These are phyloP conservation scores for Phoma sp. DNA, from an alignment of 2,329 filamentous ascomycete species.

Conservation along the genomic window DNA sequence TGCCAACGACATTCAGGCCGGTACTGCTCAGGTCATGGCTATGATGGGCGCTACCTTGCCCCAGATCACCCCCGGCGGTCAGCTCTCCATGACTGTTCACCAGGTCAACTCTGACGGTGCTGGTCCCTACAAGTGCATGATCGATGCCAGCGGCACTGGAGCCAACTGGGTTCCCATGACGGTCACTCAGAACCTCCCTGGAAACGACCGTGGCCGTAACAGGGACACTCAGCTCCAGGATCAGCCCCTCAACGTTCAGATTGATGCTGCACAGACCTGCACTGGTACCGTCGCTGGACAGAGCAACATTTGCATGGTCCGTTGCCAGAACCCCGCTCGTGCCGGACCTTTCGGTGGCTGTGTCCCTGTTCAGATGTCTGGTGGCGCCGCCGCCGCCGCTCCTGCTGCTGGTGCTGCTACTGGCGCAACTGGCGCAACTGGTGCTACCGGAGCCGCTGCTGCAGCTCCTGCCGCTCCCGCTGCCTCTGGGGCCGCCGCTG, in stretches of 20 bases:
- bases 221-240: conserved; percentile 35
- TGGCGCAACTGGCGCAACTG: conserved; percentile 17
- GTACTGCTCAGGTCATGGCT: conserved; percentile 63
- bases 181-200: conserved; percentile 62
- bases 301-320: conserved; percentile 66
- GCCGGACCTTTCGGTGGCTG: conserved; percentile 69
- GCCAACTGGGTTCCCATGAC: conserved; percentile 59
- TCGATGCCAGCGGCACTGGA: conserved; percentile 66
- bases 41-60: conserved; percentile 63
- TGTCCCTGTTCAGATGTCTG: conserved; percentile 61
- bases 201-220: conserved; percentile 57
- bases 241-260: conserved; percentile 62
- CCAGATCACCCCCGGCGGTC: conserved; percentile 64
- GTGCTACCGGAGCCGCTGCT: conserved; percentile 6
- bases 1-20: conserved; percentile 62
- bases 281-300: conserved; percentile 66
- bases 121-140: conserved; percentile 69
- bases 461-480: conserved; percentile 11
- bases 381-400: conserved; percentile 24
- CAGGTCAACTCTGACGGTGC: conserved; percentile 72
- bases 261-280: conserved; percentile 62
- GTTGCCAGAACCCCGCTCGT: conserved; percentile 65
- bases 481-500: background rate
- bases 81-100: conserved; percentile 67
- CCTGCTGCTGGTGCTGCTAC: conserved; percentile 10